Percentiles rank a stretch among this genome's conserved stretches.
These are phyloP conservation scores for Colletotrichum lupini DNA, from an alignment of 2,329 filamentous ascomycete species.

Conservation along the genomic window DNA sequence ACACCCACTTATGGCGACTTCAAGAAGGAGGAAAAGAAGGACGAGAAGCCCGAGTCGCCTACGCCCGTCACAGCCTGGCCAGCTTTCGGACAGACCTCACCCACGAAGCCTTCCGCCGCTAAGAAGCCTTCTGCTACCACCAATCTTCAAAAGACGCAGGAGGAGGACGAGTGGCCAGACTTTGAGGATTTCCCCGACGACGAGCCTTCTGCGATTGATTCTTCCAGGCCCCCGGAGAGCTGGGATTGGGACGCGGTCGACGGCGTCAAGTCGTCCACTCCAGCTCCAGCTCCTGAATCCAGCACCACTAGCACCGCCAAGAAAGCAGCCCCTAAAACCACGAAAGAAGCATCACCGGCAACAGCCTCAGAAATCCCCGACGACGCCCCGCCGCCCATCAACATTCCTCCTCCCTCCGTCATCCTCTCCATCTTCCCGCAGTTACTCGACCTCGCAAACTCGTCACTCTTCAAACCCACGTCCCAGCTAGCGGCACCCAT, in stretches of 20 bases:
- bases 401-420: constrained; percentile 88
- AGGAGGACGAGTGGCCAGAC: constrained; percentile 62
- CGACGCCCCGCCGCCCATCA: constrained; percentile 74
- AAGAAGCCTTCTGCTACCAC: constrained; percentile 23
- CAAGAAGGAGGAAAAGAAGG: constrained; percentile 45
- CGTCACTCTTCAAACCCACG: constrained; percentile 73
- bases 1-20: constrained; percentile 51
- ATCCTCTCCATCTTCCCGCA: constrained; percentile 81
- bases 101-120: constrained; percentile 7
- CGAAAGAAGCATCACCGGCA: not conserved
- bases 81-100: constrained; percentile 41
- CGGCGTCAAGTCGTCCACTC: constrained; percentile 37
- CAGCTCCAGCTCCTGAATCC: not conserved
- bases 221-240: constrained; percentile 40
- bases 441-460: constrained; percentile 74
- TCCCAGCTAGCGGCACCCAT: constrained; percentile 64
- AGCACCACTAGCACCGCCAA: not conserved
- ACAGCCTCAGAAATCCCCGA: constrained; percentile 38
- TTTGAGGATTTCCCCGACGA: constrained; percentile 57
- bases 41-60: constrained; percentile 47
- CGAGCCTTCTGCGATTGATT: constrained; percentile 35
- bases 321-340: not conserved
- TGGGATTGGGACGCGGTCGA: constrained; percentile 65
- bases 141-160: constrained; percentile 36
- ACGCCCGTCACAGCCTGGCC: constrained; percentile 61